Evolutionary conservation across 2,329 filamentous ascomycete genomes (phyloP).

Genomic region (Colletotrichum coccodes): DNA sequence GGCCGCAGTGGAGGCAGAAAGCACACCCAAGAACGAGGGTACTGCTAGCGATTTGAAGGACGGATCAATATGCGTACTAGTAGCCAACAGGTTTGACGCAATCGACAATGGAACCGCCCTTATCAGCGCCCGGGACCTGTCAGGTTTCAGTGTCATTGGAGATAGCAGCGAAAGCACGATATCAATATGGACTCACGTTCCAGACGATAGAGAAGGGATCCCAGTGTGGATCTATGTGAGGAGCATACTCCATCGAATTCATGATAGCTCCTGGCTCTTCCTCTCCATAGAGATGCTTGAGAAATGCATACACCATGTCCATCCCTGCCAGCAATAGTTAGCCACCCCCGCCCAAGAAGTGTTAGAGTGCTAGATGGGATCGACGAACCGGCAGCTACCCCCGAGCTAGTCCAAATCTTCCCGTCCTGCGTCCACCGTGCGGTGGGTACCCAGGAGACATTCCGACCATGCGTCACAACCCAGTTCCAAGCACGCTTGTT

Average conservation of each 20-base stretch:
- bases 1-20: neutral
- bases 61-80: neutral
- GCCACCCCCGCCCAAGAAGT: too few relatives aligned
- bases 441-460: too few relatives aligned
- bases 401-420: too few relatives aligned
- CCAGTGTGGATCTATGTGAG: constrained; percentile 34
- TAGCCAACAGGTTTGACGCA: neutral
- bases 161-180: neutral
- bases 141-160: neutral
- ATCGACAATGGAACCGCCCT: neutral
- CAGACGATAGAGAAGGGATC: constrained; percentile 38
- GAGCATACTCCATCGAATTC: constrained; percentile 37
- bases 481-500: too few relatives aligned
- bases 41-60: neutral
- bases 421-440: too few relatives aligned
- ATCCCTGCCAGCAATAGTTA: too few relatives aligned
- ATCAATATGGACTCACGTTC: constrained; percentile 23
- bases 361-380: constrained; percentile 38
- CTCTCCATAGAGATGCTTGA: constrained; percentile 45
- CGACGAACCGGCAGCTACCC: constrained; percentile 60
- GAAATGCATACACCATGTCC: too few relatives aligned
- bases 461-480: too few relatives aligned
- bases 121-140: neutral
- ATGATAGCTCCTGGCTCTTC: constrained; percentile 34
- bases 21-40: neutral